A percentile compares a stretch with the other conserved stretches of the same genome.
phyloP scores from a whole-genome alignment of 179 eudicot genomes.

The Actinidia polygama region DNA sequence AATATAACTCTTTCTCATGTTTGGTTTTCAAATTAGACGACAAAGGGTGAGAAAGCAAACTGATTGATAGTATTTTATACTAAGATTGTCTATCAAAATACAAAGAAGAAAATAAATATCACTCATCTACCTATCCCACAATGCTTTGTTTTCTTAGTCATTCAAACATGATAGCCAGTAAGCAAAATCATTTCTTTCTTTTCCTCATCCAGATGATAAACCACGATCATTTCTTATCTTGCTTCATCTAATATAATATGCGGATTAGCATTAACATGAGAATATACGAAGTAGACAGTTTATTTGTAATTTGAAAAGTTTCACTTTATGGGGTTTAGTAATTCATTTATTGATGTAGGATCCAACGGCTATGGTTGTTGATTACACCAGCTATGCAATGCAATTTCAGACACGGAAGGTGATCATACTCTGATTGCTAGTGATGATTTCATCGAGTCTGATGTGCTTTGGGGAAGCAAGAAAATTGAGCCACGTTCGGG shows the following conservation, averaged over 20 bases:
- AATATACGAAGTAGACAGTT: neutral
- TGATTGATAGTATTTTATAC: too few relatives aligned
- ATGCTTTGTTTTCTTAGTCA: too few relatives aligned
- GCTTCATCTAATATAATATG: too few relatives aligned
- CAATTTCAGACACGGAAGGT: conserved; percentile 69
- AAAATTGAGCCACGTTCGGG: conserved; percentile 64
- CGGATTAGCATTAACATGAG: neutral
- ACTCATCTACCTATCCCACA: too few relatives aligned
- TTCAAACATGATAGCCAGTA: too few relatives aligned
- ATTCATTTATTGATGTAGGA: conserved; percentile 49
- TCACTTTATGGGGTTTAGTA: neutral
- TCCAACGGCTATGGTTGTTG: conserved; percentile 68
- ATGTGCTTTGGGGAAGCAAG: conserved; percentile 71
- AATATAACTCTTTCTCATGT: neutral
- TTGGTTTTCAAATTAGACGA: too few relatives aligned
- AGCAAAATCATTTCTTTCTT: too few relatives aligned
- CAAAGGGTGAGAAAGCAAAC: too few relatives aligned
- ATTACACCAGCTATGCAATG: conserved; percentile 82
- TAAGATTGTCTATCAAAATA: too few relatives aligned
- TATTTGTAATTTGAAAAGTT: neutral
- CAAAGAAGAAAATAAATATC: too few relatives aligned
- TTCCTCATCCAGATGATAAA: too few relatives aligned
- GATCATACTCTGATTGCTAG: conserved; percentile 76
- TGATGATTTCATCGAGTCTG: conserved; percentile 65
- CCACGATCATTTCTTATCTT: too few relatives aligned